phyloP scores from a whole-genome alignment of 805 yeast genomes.

The Jamesozyma piceae region DNA sequence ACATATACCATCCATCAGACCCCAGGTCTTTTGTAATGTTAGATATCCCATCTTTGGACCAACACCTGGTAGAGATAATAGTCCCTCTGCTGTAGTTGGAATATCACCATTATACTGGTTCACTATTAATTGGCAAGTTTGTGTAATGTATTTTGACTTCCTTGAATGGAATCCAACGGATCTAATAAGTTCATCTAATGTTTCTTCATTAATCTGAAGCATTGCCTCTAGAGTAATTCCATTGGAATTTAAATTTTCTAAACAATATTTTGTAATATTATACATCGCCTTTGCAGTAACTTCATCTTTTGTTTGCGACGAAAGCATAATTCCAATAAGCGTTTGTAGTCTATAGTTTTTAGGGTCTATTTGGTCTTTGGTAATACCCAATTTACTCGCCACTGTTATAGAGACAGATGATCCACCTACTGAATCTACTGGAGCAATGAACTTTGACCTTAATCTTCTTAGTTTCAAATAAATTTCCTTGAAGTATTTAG shows the following conservation, averaged over 20 bases:
- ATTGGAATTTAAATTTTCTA: constrained; percentile 32
- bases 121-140: constrained; percentile 45
- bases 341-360: constrained; percentile 56
- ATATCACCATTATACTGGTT: constrained; percentile 54
- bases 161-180: constrained; percentile 83
- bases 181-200: constrained; percentile 55
- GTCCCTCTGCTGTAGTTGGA: constrained; percentile 58
- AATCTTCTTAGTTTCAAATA: constrained; percentile 54
- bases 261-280: constrained; percentile 43
- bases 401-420: constrained; percentile 43
- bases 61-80: constrained; percentile 73
- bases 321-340: constrained; percentile 71
- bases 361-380: constrained; percentile 23
- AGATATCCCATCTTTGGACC: constrained; percentile 93
- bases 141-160: constrained; percentile 62
- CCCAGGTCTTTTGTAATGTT: constrained; percentile 77
- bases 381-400: constrained; percentile 22
- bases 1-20: constrained; percentile 70
- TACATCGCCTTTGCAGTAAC: constrained; percentile 66
- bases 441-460: constrained; percentile 61
- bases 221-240: constrained; percentile 55
- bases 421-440: constrained; percentile 87
- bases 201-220: constrained; percentile 39
- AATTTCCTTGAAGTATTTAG: constrained; percentile 45
- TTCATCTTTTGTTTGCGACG: constrained; percentile 89